These are phyloP conservation scores for Nakataea oryzae DNA, from an alignment of 2,329 filamentous ascomycete species.

Conservation along the genomic window DNA sequence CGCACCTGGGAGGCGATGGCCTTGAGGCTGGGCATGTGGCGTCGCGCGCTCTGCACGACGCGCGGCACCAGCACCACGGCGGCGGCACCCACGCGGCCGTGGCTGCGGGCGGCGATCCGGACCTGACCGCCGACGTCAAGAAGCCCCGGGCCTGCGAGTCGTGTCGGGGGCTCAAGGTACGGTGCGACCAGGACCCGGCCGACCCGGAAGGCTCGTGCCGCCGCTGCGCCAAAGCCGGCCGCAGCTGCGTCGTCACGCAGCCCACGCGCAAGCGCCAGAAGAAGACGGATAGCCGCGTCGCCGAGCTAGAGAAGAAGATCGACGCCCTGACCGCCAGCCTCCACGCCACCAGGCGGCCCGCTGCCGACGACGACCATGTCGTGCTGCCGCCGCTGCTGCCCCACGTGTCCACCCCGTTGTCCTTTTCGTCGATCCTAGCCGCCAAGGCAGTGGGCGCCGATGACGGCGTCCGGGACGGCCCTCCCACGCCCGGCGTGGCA, in stretches of 20 bases:
- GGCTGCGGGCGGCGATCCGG: background rate
- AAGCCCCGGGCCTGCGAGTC: slow-evolving; percentile 65
- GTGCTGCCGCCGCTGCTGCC: background rate
- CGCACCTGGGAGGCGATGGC: slow-evolving; percentile 8
- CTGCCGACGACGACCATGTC: background rate
- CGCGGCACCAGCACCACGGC: background rate
- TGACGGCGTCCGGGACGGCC: background rate
- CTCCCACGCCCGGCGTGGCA: no score
- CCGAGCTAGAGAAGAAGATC: slow-evolving; percentile 87
- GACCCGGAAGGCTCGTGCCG: slow-evolving; percentile 56
- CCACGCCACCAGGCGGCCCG: slow-evolving; percentile 36
- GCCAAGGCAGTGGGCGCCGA: background rate
- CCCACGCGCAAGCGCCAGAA: slow-evolving; percentile 73
- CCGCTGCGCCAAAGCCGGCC: slow-evolving; percentile 71
- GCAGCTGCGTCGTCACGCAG: slow-evolving; percentile 66
- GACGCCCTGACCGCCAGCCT: slow-evolving; percentile 76
- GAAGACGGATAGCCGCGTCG: slow-evolving; percentile 82
- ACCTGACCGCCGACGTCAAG: slow-evolving; percentile 40
- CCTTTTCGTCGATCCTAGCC: background rate
- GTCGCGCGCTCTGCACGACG: background rate
- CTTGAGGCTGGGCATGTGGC: slow-evolving; percentile 30
- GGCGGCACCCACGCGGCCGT: background rate
- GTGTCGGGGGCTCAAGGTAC: slow-evolving; percentile 68
- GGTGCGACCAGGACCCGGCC: slow-evolving; percentile 65
- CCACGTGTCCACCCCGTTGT: background rate